Evolutionary conservation across 208 protist genomes (phyloP), one percentile per base, ranked within the genome.

Genomic region (Phytomonas sp.): DNA sequence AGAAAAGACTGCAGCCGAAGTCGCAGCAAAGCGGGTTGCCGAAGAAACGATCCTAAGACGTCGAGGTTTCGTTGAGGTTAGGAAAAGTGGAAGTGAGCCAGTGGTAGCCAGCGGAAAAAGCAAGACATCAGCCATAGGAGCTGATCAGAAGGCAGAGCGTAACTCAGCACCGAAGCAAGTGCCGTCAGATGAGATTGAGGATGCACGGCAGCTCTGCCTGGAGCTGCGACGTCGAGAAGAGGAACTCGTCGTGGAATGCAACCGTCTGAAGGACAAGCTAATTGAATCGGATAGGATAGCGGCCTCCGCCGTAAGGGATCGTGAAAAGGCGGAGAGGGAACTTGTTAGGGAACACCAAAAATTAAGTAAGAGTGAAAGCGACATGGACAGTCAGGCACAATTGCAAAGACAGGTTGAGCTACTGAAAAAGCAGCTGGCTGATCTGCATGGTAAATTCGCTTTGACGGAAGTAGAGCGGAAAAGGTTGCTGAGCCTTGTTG

Each of bases 41-140:
- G 76, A 89, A 70, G 80, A 83, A 32, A 73, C 74, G 13, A 31
- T 83, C 62, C 75, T 72, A 26, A 63, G 80, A 66, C 74, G 77
- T 30, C 71, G 78, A 62, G 72, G 62, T 65, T 28, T 69, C 40
- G 56, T 66, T 17, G 72, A 70, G 32, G 37, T 79, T 26, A 64
- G 70, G 32, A 75, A 74, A 28, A 69, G 67, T 65, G 80, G 71
- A 59, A 78, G 78, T 59, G 76, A 85, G 43, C 36, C 68, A 7
- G 62, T 74, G 46, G 33, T 68, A 4, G 72, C 69, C 7, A 70
- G 74, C 26, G 74, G 33, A 30, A 77, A 78, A 56, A 75, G 63
- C 43, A 74, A 76, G 30, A 70, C 62, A 23, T 68, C 56, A n/a
- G 70, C 43, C 4, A 73, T 70, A 7, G 78, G 72, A 23, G 60